A percentile compares a stretch with the other conserved stretches of the same genome.
Evolutionary conservation across 805 yeast species (phyloP).

Genomic region (Cyberlindnera euphorbiae): DNA sequence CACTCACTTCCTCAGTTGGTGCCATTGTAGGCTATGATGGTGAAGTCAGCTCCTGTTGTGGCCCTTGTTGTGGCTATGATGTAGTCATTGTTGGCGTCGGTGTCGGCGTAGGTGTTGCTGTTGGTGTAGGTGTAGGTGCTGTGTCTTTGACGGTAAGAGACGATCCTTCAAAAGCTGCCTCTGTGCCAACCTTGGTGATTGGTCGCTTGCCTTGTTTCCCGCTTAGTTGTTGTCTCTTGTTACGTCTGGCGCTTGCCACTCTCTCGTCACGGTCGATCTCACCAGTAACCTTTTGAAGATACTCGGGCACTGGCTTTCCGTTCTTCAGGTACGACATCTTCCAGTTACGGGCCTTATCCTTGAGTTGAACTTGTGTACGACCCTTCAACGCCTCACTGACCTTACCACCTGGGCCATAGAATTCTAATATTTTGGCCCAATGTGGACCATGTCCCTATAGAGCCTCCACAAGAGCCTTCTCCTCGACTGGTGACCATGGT

Average conservation of each 20-base stretch:
- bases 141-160: too few species aligned
- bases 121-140: too few species aligned
- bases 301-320: slow-evolving; percentile 73
- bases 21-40: too few species aligned
- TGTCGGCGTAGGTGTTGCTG: too few species aligned
- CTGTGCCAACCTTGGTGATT: slow-evolving; percentile 1
- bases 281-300: slow-evolving; percentile 82
- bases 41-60: too few species aligned
- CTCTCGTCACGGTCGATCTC: slow-evolving; percentile 57
- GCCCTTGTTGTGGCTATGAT: too few species aligned
- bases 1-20: too few species aligned
- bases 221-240: slow-evolving; percentile 14
- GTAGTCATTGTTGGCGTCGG: too few species aligned
- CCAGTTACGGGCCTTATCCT: slow-evolving; percentile 96
- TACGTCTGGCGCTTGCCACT: slow-evolving; percentile 29
- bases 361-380: slow-evolving; percentile 85
- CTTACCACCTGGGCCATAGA: slow-evolving; percentile 93
- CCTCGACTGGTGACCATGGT: slow-evolving; percentile 88
- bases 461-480: slow-evolving; percentile 76
- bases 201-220: slow-evolving; percentile 7
- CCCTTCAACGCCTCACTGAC: slow-evolving; percentile 79
- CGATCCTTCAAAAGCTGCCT: too few species aligned
- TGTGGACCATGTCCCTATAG: slow-evolving; percentile 80
- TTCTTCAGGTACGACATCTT: slow-evolving; percentile 79
- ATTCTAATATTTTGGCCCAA: slow-evolving; percentile 86